phyloP scores from a whole-genome alignment of 495 filamentous ascomycete genomes.

The Xylaria bambusicola region DNA sequence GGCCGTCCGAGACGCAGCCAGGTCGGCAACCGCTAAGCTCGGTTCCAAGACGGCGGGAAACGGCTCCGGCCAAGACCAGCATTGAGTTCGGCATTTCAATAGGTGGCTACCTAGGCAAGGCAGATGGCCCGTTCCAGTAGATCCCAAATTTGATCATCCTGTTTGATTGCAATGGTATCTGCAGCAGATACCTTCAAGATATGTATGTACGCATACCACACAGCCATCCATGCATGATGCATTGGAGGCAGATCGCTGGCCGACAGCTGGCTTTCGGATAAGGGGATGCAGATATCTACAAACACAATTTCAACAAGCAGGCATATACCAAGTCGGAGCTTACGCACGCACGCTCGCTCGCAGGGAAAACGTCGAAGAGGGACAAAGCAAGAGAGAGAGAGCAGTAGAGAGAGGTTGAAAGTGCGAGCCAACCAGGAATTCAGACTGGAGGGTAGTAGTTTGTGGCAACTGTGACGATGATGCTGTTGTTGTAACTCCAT shows the following conservation, averaged over 20 bases:
- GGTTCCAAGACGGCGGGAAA: slow-evolving; percentile 10
- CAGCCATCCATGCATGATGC: neutral
- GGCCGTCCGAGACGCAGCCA: neutral
- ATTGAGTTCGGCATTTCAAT: neutral
- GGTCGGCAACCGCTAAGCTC: slow-evolving; percentile 1
- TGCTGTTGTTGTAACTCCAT: too few relatives aligned
- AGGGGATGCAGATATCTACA: neutral
- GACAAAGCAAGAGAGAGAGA: neutral
- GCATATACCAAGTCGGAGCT: neutral
- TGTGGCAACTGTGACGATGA: too few relatives aligned
- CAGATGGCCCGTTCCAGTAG: too few relatives aligned
- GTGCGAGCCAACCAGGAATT: neutral
- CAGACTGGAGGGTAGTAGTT: neutral
- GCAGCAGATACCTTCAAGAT: too few relatives aligned
- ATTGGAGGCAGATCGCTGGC: neutral
- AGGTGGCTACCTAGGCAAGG: too few relatives aligned
- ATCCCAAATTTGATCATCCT: too few relatives aligned
- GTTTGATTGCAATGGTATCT: slow-evolving; percentile 1
- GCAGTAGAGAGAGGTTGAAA: too few relatives aligned
- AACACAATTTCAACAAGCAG: neutral
- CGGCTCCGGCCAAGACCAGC: neutral
- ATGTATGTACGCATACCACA: too few relatives aligned
- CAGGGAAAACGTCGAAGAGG: too few relatives aligned
- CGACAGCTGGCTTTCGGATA: neutral
- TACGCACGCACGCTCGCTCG: neutral